Percentiles rank a stretch among this genome's conserved stretches.
These are phyloP conservation scores for Cutaneotrichosporon cyanovorans DNA, from an alignment of 1,284 basidiomycete genomes.

Conservation along the genomic window DNA sequence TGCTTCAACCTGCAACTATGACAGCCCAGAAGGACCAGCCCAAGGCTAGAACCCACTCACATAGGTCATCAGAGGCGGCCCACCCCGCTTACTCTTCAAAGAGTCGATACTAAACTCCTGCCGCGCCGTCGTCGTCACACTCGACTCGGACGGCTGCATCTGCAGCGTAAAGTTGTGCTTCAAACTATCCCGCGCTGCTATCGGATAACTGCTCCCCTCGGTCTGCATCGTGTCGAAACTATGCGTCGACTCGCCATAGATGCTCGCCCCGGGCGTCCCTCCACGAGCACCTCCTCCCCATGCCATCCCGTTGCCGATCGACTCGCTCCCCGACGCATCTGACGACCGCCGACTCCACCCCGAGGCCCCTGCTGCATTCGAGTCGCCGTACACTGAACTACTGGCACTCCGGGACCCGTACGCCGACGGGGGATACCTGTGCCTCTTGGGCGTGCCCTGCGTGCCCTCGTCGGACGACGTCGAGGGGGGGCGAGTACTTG, in stretches of 20 bases:
- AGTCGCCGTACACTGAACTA: background rate
- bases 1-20: background rate
- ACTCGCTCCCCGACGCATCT: background rate
- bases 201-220: background rate
- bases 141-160: background rate
- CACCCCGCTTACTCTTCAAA: slow-evolving; percentile 3
- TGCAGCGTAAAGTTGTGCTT: background rate
- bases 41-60: slow-evolving; percentile 6
- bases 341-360: background rate
- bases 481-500: too few relatives aligned
- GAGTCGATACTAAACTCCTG: too few relatives aligned
- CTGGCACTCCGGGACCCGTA: background rate
- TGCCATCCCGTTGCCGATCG: background rate
- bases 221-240: background rate
- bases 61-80: slow-evolving; percentile 4
- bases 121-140: background rate
- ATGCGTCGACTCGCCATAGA: slow-evolving; percentile 1
- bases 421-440: background rate
- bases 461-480: background rate
- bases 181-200: background rate
- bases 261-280: background rate
- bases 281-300: background rate
- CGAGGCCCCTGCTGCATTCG: background rate
- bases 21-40: too few relatives aligned
- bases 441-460: background rate